phyloP scores from a whole-genome alignment of 768 basidiomycete genomes.

The Gloeostereum incarnatum region DNA sequence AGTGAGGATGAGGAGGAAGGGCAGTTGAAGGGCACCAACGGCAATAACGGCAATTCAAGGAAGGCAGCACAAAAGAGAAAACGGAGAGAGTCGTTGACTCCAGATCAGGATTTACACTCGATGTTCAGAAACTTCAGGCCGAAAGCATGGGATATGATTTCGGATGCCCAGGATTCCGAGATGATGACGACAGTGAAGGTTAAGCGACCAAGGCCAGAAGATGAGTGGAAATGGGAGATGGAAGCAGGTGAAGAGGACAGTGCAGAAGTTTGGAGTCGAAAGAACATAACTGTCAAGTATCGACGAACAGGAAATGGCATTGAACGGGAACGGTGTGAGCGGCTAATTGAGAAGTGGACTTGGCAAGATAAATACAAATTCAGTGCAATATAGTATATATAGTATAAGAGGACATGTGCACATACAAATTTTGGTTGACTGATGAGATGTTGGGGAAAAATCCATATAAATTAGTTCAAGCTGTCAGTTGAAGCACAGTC shows the following conservation, averaged over 20 bases:
- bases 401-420: too few relatives aligned
- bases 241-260: slow-evolving; percentile 22
- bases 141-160: slow-evolving; percentile 51
- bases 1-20: slow-evolving; percentile 59
- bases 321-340: slow-evolving; percentile 66
- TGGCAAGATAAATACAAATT: too few relatives aligned
- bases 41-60: slow-evolving; percentile 18
- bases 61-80: slow-evolving; percentile 33
- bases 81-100: slow-evolving; percentile 18
- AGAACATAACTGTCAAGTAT: slow-evolving; percentile 47
- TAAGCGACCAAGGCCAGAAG: slow-evolving; percentile 24
- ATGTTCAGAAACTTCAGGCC: slow-evolving; percentile 64
- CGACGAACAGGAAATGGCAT: slow-evolving; percentile 45
- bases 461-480: too few relatives aligned
- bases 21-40: slow-evolving; percentile 13
- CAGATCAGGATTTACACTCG: slow-evolving; percentile 12
- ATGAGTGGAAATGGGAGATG: slow-evolving; percentile 30
- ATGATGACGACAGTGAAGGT: slow-evolving; percentile 28
- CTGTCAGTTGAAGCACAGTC: too few relatives aligned
- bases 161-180: slow-evolving; percentile 30
- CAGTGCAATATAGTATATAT: too few relatives aligned
- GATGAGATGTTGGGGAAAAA: too few relatives aligned
- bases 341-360: slow-evolving; percentile 58
- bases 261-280: slow-evolving; percentile 32
- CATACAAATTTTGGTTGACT: too few relatives aligned